Base-by-base conservation (phyloP, 208 protist species). In the Crithidia acanthocephali region DNA sequence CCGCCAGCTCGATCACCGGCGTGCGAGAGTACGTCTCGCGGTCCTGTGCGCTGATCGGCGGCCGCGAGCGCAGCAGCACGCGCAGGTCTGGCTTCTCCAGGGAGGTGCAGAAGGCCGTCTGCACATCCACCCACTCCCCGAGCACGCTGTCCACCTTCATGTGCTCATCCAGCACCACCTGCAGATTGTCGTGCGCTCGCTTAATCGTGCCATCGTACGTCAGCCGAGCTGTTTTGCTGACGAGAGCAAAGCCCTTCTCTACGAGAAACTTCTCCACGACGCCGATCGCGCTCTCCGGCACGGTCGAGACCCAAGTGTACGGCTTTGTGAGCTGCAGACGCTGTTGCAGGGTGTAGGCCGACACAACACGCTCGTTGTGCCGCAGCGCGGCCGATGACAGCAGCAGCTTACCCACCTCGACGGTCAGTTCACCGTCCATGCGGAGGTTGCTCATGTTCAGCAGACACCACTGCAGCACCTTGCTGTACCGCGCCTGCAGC, bases 381-480 rank as follows among this genome's bases (percentile, higher is more conserved):
- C 76, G 78, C 68, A 82, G 76, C 27, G 68, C 77, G 0, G 72
- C 40, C 44, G 78, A 71, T 18, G 87, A 58, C 18, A 97, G 68
- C 28, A 97, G 71, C 25, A 97, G 79, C 76, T 94, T 95, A 2
- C 93, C 93, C 28, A 97, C 59, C 28, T 80, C 83, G 8, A 95
- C 60, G 58, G 68, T 76, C 2, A 97, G 76, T 79, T 97, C 93
- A 22, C 89, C 91, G 72, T 97, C 93, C 87, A 97, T 94, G 65
- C 90, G 87, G 42, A 97, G 67, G 77, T 95, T 97, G 74, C 71
- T 85, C 86, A 97, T 92, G 79, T 97, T 97, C 40, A 97, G 74
- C 60, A 89, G 78, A 68, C 93, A 97, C 93, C 93, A 97, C 80
- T 97, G 93, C 53, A 97, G 81, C 42, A 94, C 93, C 65, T 95